A percentile compares a stretch with the other conserved stretches of the same genome.
These are phyloP conservation scores for Macadamia integrifolia DNA, from an alignment of 164 flowering plant genomes.

Conservation along the genomic window DNA sequence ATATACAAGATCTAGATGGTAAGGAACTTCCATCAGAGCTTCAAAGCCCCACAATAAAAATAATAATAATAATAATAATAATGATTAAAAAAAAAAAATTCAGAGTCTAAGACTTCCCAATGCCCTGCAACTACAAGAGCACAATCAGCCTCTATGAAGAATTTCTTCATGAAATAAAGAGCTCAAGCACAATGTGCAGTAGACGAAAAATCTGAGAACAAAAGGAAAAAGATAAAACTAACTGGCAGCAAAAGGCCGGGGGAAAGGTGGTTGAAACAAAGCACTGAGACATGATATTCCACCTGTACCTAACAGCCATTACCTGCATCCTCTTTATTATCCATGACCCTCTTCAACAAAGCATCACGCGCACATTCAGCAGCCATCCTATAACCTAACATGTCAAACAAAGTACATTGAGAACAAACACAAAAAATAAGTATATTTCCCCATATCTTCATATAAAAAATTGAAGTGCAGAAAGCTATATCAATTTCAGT, in stretches of 20 bases:
- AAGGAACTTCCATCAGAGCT: no score
- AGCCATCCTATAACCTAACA: slow-evolving; percentile 83
- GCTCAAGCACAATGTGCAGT: no score
- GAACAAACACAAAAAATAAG: neutral
- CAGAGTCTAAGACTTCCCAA: no score
- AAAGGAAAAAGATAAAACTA: neutral
- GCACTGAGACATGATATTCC: neutral
- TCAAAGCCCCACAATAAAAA: neutral
- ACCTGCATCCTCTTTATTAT: slow-evolving; percentile 82
- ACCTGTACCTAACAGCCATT: slow-evolving; percentile 2
- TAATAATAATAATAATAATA: no score
- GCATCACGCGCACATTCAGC: slow-evolving; percentile 90
- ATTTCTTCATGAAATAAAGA: no score
- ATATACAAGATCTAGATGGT: neutral
- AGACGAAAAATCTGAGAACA: neutral
- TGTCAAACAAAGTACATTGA: neutral
- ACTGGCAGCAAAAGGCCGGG: neutral
- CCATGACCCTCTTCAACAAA: slow-evolving; percentile 61
- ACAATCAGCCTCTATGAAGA: no score
- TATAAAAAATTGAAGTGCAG: neutral
- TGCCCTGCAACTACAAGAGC: no score
- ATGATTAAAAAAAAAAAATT: no score
- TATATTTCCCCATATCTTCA: neutral
- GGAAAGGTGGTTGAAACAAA: no score
- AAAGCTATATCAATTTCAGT: neutral